Conservation (phyloP, 305 asterid species). For the Fraxinus latifolia region DNA sequence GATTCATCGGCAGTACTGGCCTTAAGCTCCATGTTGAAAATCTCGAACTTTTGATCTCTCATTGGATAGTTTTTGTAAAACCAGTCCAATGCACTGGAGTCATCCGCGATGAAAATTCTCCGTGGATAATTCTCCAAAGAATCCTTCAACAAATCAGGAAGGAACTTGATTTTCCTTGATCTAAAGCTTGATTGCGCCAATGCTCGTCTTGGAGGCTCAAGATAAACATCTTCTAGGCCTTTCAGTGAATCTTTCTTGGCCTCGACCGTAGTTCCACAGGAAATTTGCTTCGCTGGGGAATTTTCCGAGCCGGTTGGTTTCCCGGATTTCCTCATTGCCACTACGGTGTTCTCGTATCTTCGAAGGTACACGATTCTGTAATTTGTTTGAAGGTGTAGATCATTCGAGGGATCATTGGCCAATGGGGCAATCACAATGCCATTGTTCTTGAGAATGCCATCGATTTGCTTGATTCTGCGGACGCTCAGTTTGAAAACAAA, state of each 20-base stretch:
- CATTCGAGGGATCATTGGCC: conserved; percentile 35
- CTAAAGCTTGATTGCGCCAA: conserved; percentile 24
- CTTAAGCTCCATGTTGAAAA: conserved; percentile 33
- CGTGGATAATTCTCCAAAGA: conserved; percentile 50
- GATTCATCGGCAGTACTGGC: conserved; percentile 6
- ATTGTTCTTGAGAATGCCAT: conserved; percentile 38
- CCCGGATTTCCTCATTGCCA: conserved; percentile 56
- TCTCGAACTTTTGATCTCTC: conserved; percentile 52
- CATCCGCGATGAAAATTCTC: conserved; percentile 59
- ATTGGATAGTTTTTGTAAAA: conserved; percentile 58
- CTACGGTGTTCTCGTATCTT: conserved; percentile 46
- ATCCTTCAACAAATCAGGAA: conserved; percentile 61
- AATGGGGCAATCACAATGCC: conserved; percentile 54
- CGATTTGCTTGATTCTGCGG: conserved; percentile 23
- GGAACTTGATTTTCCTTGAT: conserved; percentile 52
- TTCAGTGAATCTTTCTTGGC: conserved; percentile 49
- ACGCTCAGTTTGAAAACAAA: conserved; percentile 42
- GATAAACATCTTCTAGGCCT: conserved; percentile 59
- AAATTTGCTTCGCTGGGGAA: conserved; percentile 8
- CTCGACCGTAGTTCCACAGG: conserved; percentile 32
- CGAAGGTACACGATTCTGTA: conserved; percentile 59
- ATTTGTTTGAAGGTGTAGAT: conserved; percentile 26
- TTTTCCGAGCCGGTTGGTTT: neutral
- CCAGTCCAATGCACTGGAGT: conserved; percentile 51
- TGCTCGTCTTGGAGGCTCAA: conserved; percentile 61